Evolutionary conservation across 805 yeast species (phyloP).

Genomic region (Candida loeiensis): DNA sequence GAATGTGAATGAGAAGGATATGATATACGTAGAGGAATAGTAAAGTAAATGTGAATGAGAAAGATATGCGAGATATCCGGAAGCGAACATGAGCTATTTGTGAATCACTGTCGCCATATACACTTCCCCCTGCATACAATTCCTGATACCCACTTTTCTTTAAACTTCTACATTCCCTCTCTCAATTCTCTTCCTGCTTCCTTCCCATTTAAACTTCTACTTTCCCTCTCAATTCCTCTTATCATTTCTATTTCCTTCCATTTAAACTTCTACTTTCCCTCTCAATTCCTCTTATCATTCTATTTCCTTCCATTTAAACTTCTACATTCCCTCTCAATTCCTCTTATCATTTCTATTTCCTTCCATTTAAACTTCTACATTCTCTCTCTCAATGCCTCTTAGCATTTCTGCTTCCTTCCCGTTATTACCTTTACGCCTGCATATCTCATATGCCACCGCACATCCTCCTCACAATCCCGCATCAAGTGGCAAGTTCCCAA

Average conservation of each 20-base stretch:
- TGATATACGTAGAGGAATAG: not conserved
- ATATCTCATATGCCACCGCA: no score
- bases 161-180: no score
- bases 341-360: not conserved
- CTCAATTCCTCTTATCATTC: not conserved
- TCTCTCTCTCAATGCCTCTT: not conserved
- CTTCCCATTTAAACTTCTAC: not conserved
- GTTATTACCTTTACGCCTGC: not conserved
- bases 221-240: not conserved
- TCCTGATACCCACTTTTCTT: no score
- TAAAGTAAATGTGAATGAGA: no score
- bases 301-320: not conserved
- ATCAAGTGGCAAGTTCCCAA: no score
- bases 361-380: not conserved
- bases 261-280: not conserved
- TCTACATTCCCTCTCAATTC: not conserved
- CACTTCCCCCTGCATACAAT: no score
- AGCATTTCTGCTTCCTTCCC: not conserved
- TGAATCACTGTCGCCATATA: no score
- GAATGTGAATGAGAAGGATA: not conserved
- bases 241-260: not conserved
- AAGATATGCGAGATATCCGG: no score
- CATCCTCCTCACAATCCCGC: no score
- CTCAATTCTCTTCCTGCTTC: no score
- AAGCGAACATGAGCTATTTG: no score